Conservation (phyloP, 1,284 basidiomycete species). For the Xerocomus tenax region DNA sequence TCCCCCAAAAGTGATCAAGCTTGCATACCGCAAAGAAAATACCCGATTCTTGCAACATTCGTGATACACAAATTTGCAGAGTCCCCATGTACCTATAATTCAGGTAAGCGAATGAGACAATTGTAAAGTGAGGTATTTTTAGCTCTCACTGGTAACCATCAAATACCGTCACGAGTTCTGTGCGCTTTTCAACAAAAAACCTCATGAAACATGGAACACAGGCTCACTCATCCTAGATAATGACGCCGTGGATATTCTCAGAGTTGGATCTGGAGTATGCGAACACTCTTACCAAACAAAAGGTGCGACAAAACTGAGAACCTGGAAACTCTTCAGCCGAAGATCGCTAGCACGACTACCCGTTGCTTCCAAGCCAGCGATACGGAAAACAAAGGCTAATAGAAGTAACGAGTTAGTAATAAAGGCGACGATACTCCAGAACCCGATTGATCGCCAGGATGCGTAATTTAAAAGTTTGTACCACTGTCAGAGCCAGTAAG, state of each 20-base stretch:
- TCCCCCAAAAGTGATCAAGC: background rate
- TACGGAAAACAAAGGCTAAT: conserved; percentile 65
- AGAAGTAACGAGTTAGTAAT: conserved; percentile 66
- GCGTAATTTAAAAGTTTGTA: conserved; percentile 58
- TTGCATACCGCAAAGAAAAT: conserved; percentile 79
- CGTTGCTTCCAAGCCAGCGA: conserved; percentile 48
- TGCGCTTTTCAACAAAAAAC: conserved; percentile 6
- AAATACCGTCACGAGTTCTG: conserved; percentile 72
- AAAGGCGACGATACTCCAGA: conserved; percentile 72
- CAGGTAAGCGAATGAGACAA: background rate
- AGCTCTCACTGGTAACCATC: conserved; percentile 66
- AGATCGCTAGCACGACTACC: conserved; percentile 36
- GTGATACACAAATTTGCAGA: conserved; percentile 77
- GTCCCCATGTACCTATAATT: conserved; percentile 67
- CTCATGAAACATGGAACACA: background rate
- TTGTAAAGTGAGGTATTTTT: background rate
- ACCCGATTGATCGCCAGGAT: conserved; percentile 66
- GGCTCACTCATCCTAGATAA: conserved; percentile 66
- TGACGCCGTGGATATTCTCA: background rate
- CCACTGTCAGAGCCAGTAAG: conserved; percentile 37
- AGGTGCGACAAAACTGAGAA: conserved; percentile 78
- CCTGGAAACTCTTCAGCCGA: conserved; percentile 74
- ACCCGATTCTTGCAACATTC: conserved; percentile 87
- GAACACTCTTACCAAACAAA: conserved; percentile 65
- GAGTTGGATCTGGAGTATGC: background rate